A percentile compares a stretch with the other conserved stretches of the same genome.
These are phyloP conservation scores for Aspergillus nanangensis DNA, from an alignment of 495 filamentous ascomycete species.

Conservation along the genomic window DNA sequence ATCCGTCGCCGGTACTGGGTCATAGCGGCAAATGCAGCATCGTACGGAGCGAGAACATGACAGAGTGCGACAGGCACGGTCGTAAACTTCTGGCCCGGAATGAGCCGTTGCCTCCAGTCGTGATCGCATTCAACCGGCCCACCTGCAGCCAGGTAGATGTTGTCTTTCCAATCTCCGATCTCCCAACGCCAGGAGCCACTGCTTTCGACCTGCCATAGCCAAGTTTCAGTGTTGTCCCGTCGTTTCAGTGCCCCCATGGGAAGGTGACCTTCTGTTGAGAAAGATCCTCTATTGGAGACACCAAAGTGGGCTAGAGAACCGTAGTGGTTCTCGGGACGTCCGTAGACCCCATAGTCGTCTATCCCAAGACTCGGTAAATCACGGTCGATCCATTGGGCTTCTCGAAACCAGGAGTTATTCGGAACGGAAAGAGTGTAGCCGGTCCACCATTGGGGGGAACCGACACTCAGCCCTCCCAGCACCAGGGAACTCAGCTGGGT, in stretches of 20 bases:
- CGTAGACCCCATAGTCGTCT: slow-evolving; percentile 16
- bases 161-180: slow-evolving; percentile 20
- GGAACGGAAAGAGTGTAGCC: slow-evolving; percentile 12
- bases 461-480: slow-evolving; percentile 13
- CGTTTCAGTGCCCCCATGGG: slow-evolving; percentile 15
- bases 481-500: slow-evolving; percentile 15
- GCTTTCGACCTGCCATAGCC: slow-evolving; percentile 25
- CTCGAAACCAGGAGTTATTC: slow-evolving; percentile 22
- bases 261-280: slow-evolving; percentile 15
- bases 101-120: slow-evolving; percentile 10
- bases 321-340: slow-evolving; percentile 11
- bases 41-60: slow-evolving; percentile 4
- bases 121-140: slow-evolving; percentile 16
- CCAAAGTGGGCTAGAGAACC: slow-evolving; percentile 6
- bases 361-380: slow-evolving; percentile 14
- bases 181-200: slow-evolving; percentile 26
- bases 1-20: slow-evolving; percentile 17
- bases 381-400: slow-evolving; percentile 19
- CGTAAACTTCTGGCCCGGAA: slow-evolving; percentile 10
- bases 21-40: slow-evolving; percentile 15
- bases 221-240: slow-evolving; percentile 10
- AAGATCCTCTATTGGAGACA: slow-evolving; percentile 15
- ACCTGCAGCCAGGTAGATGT: slow-evolving; percentile 14
- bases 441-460: slow-evolving; percentile 13
- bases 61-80: slow-evolving; percentile 15